A percentile compares a stretch with the other conserved stretches of the same genome.
Evolutionary conservation across 257 asterid genomes (phyloP).

Genomic region (Przewalskia tangutica): DNA sequence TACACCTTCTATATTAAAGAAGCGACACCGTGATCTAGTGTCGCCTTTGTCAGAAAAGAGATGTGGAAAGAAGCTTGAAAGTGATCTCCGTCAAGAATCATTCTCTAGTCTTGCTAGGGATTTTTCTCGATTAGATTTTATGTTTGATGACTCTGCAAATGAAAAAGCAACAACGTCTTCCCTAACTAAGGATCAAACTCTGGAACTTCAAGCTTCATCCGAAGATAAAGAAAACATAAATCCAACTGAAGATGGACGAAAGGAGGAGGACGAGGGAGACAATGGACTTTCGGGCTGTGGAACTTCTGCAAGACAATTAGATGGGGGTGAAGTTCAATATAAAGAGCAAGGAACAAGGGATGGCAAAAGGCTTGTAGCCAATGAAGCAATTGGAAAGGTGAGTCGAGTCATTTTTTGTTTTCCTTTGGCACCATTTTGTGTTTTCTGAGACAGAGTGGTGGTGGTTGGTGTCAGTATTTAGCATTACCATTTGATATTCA

Average conservation of each 20-base stretch:
- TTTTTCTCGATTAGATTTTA: conserved; percentile 50
- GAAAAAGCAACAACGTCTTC: conserved; percentile 20
- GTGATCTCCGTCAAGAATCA: conserved; percentile 31
- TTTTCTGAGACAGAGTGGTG: neutral
- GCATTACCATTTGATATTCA: neutral
- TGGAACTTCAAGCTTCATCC: conserved; percentile 17
- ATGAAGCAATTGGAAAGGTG: neutral
- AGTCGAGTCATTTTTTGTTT: neutral
- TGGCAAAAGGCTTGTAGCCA: neutral
- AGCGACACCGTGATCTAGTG: conserved; percentile 74
- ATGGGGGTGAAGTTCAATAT: conserved; percentile 12
- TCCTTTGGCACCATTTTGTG: neutral
- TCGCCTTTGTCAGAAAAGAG: conserved; percentile 87
- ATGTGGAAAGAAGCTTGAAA: conserved; percentile 57
- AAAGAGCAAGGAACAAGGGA: conserved; percentile 1
- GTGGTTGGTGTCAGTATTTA: neutral
- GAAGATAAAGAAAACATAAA: conserved; percentile 50
- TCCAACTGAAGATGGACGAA: conserved; percentile 28
- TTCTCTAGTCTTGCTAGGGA: conserved; percentile 39
- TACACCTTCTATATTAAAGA: conserved; percentile 87
- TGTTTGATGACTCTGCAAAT: conserved; percentile 37
- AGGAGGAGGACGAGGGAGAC: conserved; percentile 15
- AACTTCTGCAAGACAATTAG: conserved; percentile 17
- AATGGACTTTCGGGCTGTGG: conserved; percentile 19
- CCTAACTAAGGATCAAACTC: conserved; percentile 19